These are phyloP conservation scores for Penicillium waksmanii DNA, from an alignment of 495 filamentous ascomycete species.

Conservation along the genomic window DNA sequence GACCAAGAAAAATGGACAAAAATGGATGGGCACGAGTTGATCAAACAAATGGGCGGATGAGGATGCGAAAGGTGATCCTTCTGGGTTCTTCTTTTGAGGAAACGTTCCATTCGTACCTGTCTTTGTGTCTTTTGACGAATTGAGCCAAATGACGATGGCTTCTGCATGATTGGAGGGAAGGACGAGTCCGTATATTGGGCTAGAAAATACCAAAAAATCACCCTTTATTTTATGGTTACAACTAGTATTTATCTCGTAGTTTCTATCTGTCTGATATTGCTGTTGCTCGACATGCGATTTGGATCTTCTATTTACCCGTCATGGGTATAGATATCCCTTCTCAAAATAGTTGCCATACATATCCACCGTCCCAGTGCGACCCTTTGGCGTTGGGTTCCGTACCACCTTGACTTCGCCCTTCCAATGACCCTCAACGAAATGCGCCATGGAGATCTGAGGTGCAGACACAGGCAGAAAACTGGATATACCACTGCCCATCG, in stretches of 20 bases:
- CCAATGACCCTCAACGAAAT: conserved; percentile 55
- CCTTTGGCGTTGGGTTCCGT: conserved; percentile 46
- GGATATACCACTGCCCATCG: conserved; percentile 23
- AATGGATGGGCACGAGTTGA: conserved; percentile 17
- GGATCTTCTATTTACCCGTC: conserved; percentile 14
- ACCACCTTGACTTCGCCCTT: conserved; percentile 58
- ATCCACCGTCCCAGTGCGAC: conserved; percentile 49
- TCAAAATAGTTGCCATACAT: conserved; percentile 60
- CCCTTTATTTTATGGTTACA: conserved; percentile 6
- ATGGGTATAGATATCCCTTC: conserved; percentile 57
- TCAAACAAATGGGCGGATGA: conserved; percentile 12
- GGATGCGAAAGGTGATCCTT: neutral
- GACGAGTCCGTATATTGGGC: conserved; percentile 16
- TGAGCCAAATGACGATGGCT: conserved; percentile 26
- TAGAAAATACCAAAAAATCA: conserved; percentile 30
- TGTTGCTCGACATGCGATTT: too few relatives aligned
- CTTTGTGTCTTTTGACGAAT: conserved; percentile 20
- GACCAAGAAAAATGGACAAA: conserved; percentile 18
- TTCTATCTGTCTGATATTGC: neutral
- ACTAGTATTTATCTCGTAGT: neutral
- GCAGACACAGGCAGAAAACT: conserved; percentile 21
- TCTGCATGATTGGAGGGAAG: conserved; percentile 25
- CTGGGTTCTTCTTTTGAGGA: neutral
- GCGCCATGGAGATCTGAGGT: conserved; percentile 31
- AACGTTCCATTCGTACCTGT: neutral